Evolutionary conservation across 345 rosid species (phyloP), one percentile per base, ranked within the genome.

Genomic region (Aethionema arabicum): DNA sequence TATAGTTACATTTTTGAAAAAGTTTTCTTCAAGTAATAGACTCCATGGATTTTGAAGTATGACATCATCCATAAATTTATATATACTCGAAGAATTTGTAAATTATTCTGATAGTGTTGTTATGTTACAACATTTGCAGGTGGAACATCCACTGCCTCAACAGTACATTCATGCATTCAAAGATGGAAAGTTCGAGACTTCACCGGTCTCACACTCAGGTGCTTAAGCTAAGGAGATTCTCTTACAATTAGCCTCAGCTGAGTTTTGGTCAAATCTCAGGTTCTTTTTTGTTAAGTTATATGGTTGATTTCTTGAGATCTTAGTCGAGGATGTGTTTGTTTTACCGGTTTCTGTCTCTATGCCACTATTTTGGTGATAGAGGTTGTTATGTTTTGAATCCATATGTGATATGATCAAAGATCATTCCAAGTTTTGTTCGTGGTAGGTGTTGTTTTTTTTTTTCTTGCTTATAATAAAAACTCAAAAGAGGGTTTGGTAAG

Each of bases 191-290:
- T 82, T 93, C 8, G 84, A 80, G 74, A 93, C 97, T 15, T 81
- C 82, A 50, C 96, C 99, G 6, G 90, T 93, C 62, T 85, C 99
- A 8, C 99, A 93, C 76, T 93, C 99, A 48, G 99, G 97, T 48
- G 99, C 88, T 52, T 93, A 79, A 83, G 40, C 49, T 78, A 73
- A 83, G 41, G 39, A 5, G 36, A 43, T 14, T 5, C 21, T 37
- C 7, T 21, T 56, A 37, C 35, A 38, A 16, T 33, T 65, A 2
- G 27, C 27, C 27, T 21, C 27, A n/a, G 27, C 43, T 10, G n/a
- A 21, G 74, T 29, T 50, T 63, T 56, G 68, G 62, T 59, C 65
- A 57, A 43, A 66, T 52, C 56, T 66, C 32, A 32, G 27, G 51
- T 32, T 13, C 27, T 47, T 69, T 45, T 62, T 39, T 42, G 10